Evolutionary conservation across 345 rosid species (phyloP), one percentile per base, ranked within the genome.

Genomic region (Physaria fendleri): DNA sequence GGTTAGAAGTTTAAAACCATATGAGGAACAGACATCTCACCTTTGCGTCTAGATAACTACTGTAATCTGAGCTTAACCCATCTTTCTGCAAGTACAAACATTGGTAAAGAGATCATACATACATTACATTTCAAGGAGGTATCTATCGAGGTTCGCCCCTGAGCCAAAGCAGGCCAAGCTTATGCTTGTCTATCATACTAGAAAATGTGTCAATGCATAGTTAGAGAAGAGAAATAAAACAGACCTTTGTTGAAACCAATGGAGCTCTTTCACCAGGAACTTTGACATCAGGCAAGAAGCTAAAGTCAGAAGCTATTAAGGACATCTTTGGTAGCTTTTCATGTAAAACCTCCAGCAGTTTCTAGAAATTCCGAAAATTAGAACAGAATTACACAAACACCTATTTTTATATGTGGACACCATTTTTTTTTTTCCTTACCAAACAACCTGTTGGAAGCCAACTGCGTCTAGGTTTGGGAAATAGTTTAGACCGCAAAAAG

Each of bases 401-500:
- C 38, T 58, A 12, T 41, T 41, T 44, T 44, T 49, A 9, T 30
- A 42, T 32, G 18, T 30, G 32, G 58, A 55, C 57, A 46, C 37
- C 7, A 35, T 16, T 25, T 17, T 18, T 53, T 42, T 53, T 42
- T 53, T 42, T 53, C 39, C 78, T 71, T 83, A 93, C 95, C 95
- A 93, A 76, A 80, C 88, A 89, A 42, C 99, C 97, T 2, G 99
- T 93, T 1, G 95, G 99, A 64, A 93, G 87, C 99, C 99, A 93
- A 66, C 84, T 76, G 76, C 97, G 86, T 73, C 78, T 77, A 64
- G 95, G 88, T 65, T 81, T 87, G 45, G 97, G 94, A 69, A 89
- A 81, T 70, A 93, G 46, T 69, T 79, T 84, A 23, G 85, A 85
- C 97, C n/a, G n/a, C n/a, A n/a, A 0, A 51, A 24, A 12, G 2